Conservation (phyloP, 1,284 basidiomycete genomes). For the Trametes sp. region DNA sequence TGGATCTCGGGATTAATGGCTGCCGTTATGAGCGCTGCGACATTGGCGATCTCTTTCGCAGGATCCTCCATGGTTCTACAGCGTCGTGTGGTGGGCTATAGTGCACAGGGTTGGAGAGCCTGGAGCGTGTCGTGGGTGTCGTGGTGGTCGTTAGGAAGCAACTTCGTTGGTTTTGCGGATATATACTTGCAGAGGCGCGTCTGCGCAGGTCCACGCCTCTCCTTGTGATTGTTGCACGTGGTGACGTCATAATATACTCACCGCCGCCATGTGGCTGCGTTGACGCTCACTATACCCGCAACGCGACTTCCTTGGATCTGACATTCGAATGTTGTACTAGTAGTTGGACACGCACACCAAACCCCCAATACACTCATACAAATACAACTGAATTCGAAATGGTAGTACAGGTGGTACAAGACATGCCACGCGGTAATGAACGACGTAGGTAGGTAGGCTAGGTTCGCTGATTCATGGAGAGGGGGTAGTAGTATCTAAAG, state of each 20-base stretch:
- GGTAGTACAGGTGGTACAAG: background rate
- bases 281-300: background rate
- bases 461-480: too few species aligned
- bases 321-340: too few species aligned
- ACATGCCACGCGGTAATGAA: background rate
- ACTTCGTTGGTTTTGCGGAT: too few species aligned
- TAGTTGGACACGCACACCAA: too few species aligned
- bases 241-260: conserved; percentile 13
- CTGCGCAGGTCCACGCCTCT: too few species aligned
- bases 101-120: background rate
- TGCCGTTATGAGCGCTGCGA: conserved; percentile 53
- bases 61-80: conserved; percentile 58
- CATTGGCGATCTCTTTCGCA: conserved; percentile 52
- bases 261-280: background rate
- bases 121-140: background rate
- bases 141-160: background rate
- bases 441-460: background rate
- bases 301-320: too few species aligned
- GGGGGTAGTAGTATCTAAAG: too few species aligned
- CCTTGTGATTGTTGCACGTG: conserved; percentile 8
- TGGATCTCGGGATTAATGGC: conserved; percentile 58
- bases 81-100: too few species aligned
- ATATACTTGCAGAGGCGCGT: background rate
- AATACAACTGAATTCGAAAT: background rate
- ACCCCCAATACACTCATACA: background rate